Evolutionary conservation across 2,329 filamentous ascomycete genomes (phyloP).

Genomic region (Aspergillus ochraceoroseus): DNA sequence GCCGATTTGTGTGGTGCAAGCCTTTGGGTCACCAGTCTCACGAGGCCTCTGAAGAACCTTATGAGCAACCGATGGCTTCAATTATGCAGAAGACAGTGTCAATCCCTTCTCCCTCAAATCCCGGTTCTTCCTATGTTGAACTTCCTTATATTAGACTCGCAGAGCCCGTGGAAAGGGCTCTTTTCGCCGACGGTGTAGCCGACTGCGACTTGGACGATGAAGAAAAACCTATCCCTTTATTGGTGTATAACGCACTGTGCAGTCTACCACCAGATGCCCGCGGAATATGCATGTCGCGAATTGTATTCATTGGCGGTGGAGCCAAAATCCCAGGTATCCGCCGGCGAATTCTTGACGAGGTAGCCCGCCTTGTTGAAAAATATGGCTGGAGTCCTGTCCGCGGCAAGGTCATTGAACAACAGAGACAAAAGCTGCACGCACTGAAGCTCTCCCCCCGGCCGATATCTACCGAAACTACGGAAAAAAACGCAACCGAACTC

Average conservation of each 20-base stretch:
- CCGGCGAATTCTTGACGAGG: conserved; percentile 68
- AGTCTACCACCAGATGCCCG: conserved; percentile 76
- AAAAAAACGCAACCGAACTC: neutral
- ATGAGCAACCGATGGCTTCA: conserved; percentile 4
- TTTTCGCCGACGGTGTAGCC: conserved; percentile 59
- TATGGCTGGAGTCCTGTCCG: conserved; percentile 73
- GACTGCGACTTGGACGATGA: conserved; percentile 71
- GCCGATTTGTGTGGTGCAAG: conserved; percentile 72
- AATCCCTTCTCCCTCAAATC: conserved; percentile 44
- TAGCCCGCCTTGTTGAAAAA: conserved; percentile 60
- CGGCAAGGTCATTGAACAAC: conserved; percentile 59
- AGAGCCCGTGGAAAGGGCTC: conserved; percentile 66
- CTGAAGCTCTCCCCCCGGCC: conserved; percentile 29
- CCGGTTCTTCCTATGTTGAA: conserved; percentile 46
- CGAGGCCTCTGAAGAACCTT: conserved; percentile 3
- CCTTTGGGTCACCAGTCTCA: conserved; percentile 15
- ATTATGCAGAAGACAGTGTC: conserved; percentile 38
- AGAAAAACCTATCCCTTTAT: conserved; percentile 69
- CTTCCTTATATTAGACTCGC: conserved; percentile 67
- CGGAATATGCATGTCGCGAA: conserved; percentile 78
- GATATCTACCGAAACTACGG: conserved; percentile 6
- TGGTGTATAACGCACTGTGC: conserved; percentile 72
- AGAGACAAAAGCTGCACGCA: conserved; percentile 43
- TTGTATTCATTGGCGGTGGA: conserved; percentile 79
- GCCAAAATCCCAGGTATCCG: conserved; percentile 75